These are phyloP conservation scores for Fusarium avenaceum DNA, from an alignment of 2,329 filamentous ascomycete species.

Conservation along the genomic window DNA sequence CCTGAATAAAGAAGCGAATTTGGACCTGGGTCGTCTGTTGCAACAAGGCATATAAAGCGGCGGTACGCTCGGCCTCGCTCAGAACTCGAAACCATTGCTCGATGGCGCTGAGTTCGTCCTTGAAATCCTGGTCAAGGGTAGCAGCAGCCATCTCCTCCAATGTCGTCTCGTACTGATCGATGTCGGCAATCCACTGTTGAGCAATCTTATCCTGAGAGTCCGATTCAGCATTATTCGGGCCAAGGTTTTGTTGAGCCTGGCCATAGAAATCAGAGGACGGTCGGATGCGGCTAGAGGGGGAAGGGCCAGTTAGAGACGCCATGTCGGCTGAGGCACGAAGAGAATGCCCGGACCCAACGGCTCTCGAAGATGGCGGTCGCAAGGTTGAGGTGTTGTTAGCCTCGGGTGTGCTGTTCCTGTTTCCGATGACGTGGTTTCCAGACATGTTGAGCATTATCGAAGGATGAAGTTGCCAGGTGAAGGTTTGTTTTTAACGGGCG, in stretches of 20 bases:
- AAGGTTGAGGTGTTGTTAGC: constrained; percentile 84
- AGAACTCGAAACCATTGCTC: constrained; percentile 99
- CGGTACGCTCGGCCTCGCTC: constrained; percentile 95
- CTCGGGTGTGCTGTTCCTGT: constrained; percentile 98
- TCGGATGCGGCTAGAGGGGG: constrained; percentile 83
- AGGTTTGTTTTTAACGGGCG: constrained; percentile 24
- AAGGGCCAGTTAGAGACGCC: constrained; percentile 79
- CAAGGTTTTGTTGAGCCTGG: constrained; percentile 76
- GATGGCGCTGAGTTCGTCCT: constrained; percentile 98
- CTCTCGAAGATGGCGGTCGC: constrained; percentile 83
- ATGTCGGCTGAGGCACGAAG: constrained; percentile 97
- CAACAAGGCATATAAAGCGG: constrained; percentile 92
- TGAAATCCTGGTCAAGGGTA: constrained; percentile 99
- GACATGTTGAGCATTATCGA: constrained; percentile 72
- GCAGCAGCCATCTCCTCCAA: constrained; percentile 98
- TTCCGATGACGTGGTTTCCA: constrained; percentile 78
- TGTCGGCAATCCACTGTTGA: constrained; percentile 98
- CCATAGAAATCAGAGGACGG: constrained; percentile 97
- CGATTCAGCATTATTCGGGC: constrained; percentile 75
- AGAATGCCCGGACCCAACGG: constrained; percentile 83
- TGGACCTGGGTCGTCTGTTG: constrained; percentile 99
- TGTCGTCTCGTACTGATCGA: constrained; percentile 99
- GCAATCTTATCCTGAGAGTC: constrained; percentile 94
- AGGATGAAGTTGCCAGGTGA: constrained; percentile 19
- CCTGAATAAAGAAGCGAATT: constrained; percentile 98